These are phyloP conservation scores for Russula foetens DNA, from an alignment of 768 basidiomycete genomes.

Conservation along the genomic window DNA sequence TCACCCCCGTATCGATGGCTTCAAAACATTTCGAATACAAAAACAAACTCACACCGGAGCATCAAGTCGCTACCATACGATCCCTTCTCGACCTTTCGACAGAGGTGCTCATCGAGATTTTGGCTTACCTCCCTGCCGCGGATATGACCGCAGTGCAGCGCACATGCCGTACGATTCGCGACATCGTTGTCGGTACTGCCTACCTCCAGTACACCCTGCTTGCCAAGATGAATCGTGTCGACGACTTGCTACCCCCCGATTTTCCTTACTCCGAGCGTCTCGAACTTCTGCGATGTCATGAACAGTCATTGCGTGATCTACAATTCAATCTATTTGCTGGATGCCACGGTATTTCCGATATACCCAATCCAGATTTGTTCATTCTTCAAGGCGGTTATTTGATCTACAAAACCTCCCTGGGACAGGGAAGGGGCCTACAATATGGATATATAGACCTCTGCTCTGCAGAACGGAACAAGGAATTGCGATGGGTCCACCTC, in stretches of 20 bases:
- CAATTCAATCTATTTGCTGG: neutral
- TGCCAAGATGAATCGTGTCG: neutral
- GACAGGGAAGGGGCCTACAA: neutral
- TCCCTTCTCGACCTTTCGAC: neutral
- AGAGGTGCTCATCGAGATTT: neutral
- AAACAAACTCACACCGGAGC: too few species aligned
- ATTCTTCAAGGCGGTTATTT: neutral
- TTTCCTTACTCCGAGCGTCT: neutral
- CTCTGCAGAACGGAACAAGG: neutral
- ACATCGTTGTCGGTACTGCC: neutral
- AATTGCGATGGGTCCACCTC: neutral
- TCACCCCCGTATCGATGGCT: neutral
- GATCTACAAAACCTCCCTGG: neutral
- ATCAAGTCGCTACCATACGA: too few species aligned
- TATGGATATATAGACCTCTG: slow-evolving; percentile 1
- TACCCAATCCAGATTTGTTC: neutral
- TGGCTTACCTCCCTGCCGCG: neutral
- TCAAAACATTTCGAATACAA: too few species aligned
- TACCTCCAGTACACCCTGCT: slow-evolving; percentile 1
- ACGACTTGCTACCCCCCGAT: neutral
- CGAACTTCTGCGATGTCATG: neutral
- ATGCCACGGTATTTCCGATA: too few species aligned
- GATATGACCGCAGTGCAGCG: neutral
- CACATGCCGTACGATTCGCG: neutral
- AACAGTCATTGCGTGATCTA: neutral